phyloP scores from a whole-genome alignment of 371 early-diverging fungal species.

The Mortierella sp. region DNA sequence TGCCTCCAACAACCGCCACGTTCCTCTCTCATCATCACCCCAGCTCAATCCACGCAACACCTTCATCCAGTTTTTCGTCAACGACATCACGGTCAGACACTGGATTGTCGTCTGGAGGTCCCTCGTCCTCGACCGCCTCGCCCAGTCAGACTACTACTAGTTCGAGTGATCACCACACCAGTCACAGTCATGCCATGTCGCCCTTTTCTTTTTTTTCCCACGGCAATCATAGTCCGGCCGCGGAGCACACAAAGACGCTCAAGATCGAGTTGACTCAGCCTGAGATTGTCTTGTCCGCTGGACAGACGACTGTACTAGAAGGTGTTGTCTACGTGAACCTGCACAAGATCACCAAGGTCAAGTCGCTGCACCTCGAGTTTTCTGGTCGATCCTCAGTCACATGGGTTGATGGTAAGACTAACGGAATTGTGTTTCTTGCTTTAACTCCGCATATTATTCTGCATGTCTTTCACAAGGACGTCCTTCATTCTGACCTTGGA shows the following conservation, averaged over 20 bases:
- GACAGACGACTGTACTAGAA: slow-evolving; percentile 29
- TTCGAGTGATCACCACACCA: not conserved
- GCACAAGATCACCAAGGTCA: slow-evolving; percentile 47
- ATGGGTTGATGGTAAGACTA: slow-evolving; percentile 54
- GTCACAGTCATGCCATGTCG: not conserved
- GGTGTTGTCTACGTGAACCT: slow-evolving; percentile 40
- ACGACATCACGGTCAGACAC: not conserved
- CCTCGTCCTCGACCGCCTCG: not conserved
- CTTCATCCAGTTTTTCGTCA: not conserved
- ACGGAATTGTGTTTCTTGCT: not conserved
- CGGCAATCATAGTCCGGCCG: not conserved
- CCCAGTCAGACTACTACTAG: not conserved
- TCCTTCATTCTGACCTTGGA: not conserved
- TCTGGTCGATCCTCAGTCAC: slow-evolving; percentile 51
- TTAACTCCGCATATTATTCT: not conserved
- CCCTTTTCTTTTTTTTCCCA: slow-evolving; percentile 20
- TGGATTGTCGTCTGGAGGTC: not conserved
- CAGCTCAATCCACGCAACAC: not conserved
- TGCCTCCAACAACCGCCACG: slow-evolving; percentile 7
- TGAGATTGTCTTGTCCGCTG: slow-evolving; percentile 25
- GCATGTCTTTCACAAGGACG: not conserved
- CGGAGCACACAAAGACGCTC: slow-evolving; percentile 30
- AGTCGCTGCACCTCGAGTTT: slow-evolving; percentile 45
- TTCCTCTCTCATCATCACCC: not conserved
- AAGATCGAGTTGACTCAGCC: slow-evolving; percentile 36